Evolutionary conservation across 768 basidiomycete species (phyloP).

Genomic region (Auriscalpium orientale): DNA sequence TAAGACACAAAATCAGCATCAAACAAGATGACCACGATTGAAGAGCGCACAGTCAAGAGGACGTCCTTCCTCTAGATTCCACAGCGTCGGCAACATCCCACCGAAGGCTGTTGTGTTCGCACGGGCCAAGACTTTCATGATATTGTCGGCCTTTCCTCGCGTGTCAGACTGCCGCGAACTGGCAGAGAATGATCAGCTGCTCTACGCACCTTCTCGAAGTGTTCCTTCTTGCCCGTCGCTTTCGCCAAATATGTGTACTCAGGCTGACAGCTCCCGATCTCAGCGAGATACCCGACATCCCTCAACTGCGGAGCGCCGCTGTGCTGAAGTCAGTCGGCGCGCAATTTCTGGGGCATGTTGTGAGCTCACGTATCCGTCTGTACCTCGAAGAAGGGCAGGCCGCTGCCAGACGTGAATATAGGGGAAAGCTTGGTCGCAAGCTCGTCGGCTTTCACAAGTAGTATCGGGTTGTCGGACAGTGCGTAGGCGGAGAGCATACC

Average conservation of each 20-base stretch:
- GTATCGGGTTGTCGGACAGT: slow-evolving; percentile 51
- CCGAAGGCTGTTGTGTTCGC: slow-evolving; percentile 39
- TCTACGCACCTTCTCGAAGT: slow-evolving; percentile 41
- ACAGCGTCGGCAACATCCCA: slow-evolving; percentile 59
- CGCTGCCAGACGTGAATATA: slow-evolving; percentile 61
- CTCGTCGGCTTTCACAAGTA: slow-evolving; percentile 64
- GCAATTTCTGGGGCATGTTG: neutral
- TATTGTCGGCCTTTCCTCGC: slow-evolving; percentile 34
- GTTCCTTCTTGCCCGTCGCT: slow-evolving; percentile 60
- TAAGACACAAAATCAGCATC: slow-evolving; percentile 24
- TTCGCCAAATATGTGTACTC: slow-evolving; percentile 83
- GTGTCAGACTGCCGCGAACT: neutral
- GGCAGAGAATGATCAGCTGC: slow-evolving; percentile 12
- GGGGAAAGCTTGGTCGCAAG: slow-evolving; percentile 63
- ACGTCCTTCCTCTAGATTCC: slow-evolving; percentile 42
- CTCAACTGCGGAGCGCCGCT: slow-evolving; percentile 32
- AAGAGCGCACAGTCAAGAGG: slow-evolving; percentile 40
- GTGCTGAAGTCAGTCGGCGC: neutral
- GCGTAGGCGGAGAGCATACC: slow-evolving; percentile 81
- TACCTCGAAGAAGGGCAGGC: slow-evolving; percentile 62
- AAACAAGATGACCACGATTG: neutral
- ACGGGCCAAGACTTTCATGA: slow-evolving; percentile 40
- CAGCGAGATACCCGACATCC: slow-evolving; percentile 53
- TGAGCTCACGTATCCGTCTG: slow-evolving; percentile 50
- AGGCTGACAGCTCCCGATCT: slow-evolving; percentile 75